phyloP scores from a whole-genome alignment of 2,329 filamentous ascomycete genomes.

The Talaromyces sp. region DNA sequence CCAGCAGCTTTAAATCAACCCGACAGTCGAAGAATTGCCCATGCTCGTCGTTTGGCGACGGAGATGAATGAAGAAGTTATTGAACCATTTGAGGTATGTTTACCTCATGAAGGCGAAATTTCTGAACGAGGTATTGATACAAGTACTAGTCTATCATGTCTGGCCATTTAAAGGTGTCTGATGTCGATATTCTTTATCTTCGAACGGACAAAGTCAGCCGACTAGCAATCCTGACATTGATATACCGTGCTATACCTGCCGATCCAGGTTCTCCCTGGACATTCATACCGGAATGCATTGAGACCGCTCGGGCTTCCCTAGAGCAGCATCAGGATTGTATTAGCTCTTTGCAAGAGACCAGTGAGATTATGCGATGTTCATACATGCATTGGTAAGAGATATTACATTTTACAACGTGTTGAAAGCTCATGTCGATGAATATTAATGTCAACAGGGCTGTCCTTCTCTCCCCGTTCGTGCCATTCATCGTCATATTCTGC shows the following conservation, averaged over 20 bases:
- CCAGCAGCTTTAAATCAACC: conserved; percentile 32
- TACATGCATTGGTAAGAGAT: conserved; percentile 40
- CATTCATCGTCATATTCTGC: conserved; percentile 54
- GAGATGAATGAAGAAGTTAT: conserved; percentile 33
- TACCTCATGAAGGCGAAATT: not conserved
- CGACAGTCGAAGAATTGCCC: conserved; percentile 28
- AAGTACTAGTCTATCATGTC: conserved; percentile 11
- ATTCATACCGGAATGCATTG: conserved; percentile 41
- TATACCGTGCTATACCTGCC: conserved; percentile 45
- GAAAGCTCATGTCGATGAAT: not conserved
- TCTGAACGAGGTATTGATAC: not conserved
- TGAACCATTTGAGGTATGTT: conserved; percentile 33
- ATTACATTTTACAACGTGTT: too few relatives aligned
- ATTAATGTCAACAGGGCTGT: conserved; percentile 32
- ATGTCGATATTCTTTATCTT: conserved; percentile 33
- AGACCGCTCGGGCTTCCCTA: conserved; percentile 40
- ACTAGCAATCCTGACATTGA: conserved; percentile 40
- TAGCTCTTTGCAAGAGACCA: conserved; percentile 28
- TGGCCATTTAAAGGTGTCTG: conserved; percentile 18
- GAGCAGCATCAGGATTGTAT: conserved; percentile 37
- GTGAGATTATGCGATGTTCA: conserved; percentile 32
- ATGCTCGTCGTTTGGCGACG: conserved; percentile 32
- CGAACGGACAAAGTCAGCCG: conserved; percentile 40
- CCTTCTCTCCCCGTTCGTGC: conserved; percentile 52
- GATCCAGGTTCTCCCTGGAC: conserved; percentile 27